Percentiles rank a stretch among this genome's conserved stretches.
These are phyloP conservation scores for Neurospora africana DNA, from an alignment of 495 filamentous ascomycete species.

Conservation along the genomic window DNA sequence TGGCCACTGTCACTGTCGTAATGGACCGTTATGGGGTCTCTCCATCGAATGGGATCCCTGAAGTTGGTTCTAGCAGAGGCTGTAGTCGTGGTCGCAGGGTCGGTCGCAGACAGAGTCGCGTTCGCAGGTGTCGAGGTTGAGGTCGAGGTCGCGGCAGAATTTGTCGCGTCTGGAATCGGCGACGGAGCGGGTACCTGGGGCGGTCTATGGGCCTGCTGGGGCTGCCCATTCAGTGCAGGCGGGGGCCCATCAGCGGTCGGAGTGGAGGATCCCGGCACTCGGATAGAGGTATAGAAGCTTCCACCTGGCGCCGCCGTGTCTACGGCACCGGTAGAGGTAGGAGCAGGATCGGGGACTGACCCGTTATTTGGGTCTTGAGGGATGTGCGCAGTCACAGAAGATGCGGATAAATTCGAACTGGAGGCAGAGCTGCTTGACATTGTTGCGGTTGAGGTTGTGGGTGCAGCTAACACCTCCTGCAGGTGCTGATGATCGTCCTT, in stretches of 20 bases:
- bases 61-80: background rate
- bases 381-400: background rate
- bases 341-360: background rate
- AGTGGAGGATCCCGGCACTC: too few species aligned
- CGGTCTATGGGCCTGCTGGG: background rate
- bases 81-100: background rate
- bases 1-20: conserved; percentile 10
- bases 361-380: background rate
- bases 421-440: background rate
- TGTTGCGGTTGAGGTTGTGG: background rate
- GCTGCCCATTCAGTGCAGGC: background rate
- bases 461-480: background rate
- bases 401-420: background rate
- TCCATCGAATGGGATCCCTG: conserved; percentile 8
- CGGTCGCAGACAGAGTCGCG: background rate
- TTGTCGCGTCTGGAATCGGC: background rate
- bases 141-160: background rate
- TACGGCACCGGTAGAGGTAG: background rate
- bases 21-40: conserved; percentile 14
- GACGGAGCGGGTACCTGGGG: background rate
- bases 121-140: background rate
- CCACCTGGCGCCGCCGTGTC: background rate
- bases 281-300: background rate
- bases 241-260: background rate
- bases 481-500: background rate